A percentile compares a stretch with the other conserved stretches of the same genome.
phyloP scores from a whole-genome alignment of 164 flowering plant genomes.

The Echeveria elegans region DNA sequence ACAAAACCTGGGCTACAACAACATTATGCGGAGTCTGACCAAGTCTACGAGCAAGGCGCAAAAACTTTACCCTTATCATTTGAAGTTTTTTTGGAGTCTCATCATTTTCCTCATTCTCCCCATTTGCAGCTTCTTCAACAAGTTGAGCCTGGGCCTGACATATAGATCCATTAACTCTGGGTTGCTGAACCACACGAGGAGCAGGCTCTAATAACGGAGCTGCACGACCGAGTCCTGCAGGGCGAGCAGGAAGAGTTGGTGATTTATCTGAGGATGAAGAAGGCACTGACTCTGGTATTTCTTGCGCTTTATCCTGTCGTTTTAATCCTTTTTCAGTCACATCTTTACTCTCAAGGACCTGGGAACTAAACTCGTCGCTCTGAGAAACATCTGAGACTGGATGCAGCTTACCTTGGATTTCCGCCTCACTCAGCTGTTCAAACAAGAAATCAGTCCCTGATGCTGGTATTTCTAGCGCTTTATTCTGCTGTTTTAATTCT shows the following conservation, averaged over 20 bases:
- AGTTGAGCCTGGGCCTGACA: slow-evolving; percentile 46
- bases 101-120: slow-evolving; percentile 75
- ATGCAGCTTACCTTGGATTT: too few species aligned
- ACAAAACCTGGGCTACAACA: too few species aligned
- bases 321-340: too few species aligned
- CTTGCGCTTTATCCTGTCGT: slow-evolving; percentile 14
- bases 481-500: too few species aligned
- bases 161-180: slow-evolving; percentile 66
- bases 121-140: slow-evolving; percentile 55
- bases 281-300: slow-evolving; percentile 13
- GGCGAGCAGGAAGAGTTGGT: slow-evolving; percentile 39
- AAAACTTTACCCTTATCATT: slow-evolving; percentile 90
- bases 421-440: too few species aligned
- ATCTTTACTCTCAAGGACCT: too few species aligned
- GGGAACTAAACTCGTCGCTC: too few species aligned
- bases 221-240: slow-evolving; percentile 94
- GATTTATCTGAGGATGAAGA: slow-evolving; percentile 19
- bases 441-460: too few species aligned
- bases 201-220: slow-evolving; percentile 79
- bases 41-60: too few species aligned
- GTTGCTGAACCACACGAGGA: slow-evolving; percentile 52
- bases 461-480: slow-evolving; percentile 14
- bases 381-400: too few species aligned
- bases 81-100: slow-evolving; percentile 95
- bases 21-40: too few species aligned